These are phyloP conservation scores for Aaosphaeria pasadenensis DNA, from an alignment of 2,329 filamentous ascomycete genomes.

Conservation along the genomic window DNA sequence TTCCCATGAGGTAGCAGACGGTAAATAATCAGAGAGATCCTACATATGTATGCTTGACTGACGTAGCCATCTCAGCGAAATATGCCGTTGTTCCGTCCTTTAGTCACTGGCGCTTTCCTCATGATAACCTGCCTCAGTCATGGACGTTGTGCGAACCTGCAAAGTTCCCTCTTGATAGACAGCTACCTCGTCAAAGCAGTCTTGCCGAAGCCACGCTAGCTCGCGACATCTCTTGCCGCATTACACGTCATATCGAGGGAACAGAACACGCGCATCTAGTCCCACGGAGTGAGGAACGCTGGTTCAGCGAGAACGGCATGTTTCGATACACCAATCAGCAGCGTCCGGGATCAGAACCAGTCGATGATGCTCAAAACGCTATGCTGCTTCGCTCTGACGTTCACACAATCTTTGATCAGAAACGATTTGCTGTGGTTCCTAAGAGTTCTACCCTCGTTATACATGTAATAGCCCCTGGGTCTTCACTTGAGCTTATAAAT, in stretches of 20 bases:
- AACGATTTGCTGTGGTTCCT: constrained; percentile 14
- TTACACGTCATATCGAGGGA: constrained; percentile 14
- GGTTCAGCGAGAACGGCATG: constrained; percentile 14
- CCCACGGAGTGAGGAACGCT: constrained; percentile 12
- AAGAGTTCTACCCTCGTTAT: constrained; percentile 6
- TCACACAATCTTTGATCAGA: constrained; percentile 14
- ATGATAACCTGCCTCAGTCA: background rate
- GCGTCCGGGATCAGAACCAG: background rate
- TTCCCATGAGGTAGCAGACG: background rate
- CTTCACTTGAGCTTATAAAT: constrained; percentile 6
- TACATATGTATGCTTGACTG: background rate
- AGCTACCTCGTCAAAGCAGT: constrained; percentile 4
- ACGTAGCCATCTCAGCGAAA: background rate
- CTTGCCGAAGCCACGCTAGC: constrained; percentile 3
- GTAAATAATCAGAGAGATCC: background rate
- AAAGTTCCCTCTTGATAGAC: background rate
- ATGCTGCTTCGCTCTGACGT: constrained; percentile 16
- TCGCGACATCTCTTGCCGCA: constrained; percentile 13
- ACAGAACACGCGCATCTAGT: constrained; percentile 17
- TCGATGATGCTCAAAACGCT: constrained; percentile 6
- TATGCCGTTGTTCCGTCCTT: background rate
- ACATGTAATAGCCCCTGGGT: constrained; percentile 6
- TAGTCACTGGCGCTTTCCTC: background rate
- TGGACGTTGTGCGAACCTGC: background rate
- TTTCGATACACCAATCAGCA: background rate